Base-by-base conservation (phyloP, 1,284 basidiomycete species). In the Ceratobasidium sp. region DNA sequence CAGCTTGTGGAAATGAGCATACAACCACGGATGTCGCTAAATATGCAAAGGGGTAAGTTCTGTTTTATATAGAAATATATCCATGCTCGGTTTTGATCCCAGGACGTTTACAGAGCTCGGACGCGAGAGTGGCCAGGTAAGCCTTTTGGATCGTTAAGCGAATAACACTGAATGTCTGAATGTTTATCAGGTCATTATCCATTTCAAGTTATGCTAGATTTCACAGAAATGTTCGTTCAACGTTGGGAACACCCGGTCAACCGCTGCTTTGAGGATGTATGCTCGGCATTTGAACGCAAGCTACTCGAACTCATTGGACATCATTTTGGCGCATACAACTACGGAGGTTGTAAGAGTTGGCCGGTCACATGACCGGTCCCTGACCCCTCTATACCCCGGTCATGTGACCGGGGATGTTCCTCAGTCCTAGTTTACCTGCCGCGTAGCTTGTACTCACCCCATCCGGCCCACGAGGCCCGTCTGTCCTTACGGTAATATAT, bases 81-180 rank as follows among this genome's bases (percentile, higher is more conserved):
- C n/a, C 17, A 23, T 33, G 42, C 17, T n/a, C 17, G 1, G 3
- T 23, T 40, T 7, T n/a, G 40, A 42, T 44, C 7, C n/a, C 20
- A 20, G 3, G 17, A 42, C 17, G 17, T 50, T 70, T 42, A 3
- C 9, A 70, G 67, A 2, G 48, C 50, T 40, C 67, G 67, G 1
- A 70, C 67, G 13, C 26, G 48, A 15, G 67, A 70, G 20, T 70
- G 48, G 48, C 67, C 67, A 13, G 67, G 67, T 70, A 42, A 20
- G 52, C 7, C 38, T 4, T 23, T 48, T 42, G 26, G 40, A 38
- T n/a, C 2, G 57, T 38, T 6, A 20, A 20, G 38, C 13, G n/a
- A 5, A 48, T 10, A 6, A 48, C 20, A n/a, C 50, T 20, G 20
- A 67, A 3, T 26, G 3, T 28, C 10, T 7, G 33, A 3, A 7